Evolutionary conservation across 2,329 filamentous ascomycete species (phyloP).

Genomic region (Exophiala xenobiotica): DNA sequence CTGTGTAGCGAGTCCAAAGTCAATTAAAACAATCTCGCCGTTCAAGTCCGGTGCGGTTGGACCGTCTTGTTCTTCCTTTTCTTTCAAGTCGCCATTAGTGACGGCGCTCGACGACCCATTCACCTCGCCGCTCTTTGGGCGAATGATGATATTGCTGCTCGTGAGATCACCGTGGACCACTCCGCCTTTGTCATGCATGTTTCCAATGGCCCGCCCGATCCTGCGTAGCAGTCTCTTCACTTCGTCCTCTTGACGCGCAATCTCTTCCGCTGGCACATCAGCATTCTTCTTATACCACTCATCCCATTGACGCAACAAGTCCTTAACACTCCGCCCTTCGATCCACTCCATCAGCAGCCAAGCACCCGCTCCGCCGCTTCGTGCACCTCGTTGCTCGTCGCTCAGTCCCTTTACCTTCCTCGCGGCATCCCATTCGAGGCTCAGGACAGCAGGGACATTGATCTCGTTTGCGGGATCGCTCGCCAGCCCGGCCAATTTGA

Average conservation of each 20-base stretch:
- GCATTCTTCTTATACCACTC: constrained; percentile 42
- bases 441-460: constrained; percentile 77
- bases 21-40: constrained; percentile 85
- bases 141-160: constrained; percentile 92
- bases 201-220: constrained; percentile 70
- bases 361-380: constrained; percentile 62
- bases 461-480: constrained; percentile 49
- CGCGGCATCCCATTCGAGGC: constrained; percentile 53
- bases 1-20: constrained; percentile 86
- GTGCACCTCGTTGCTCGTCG: constrained; percentile 57
- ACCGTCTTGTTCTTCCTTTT: not conserved
- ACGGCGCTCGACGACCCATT: constrained; percentile 25
- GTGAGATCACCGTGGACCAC: constrained; percentile 94
- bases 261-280: constrained; percentile 31
- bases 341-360: constrained; percentile 88
- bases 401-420: constrained; percentile 50
- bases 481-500: constrained; percentile 61
- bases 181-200: constrained; percentile 78
- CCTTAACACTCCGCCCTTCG: constrained; percentile 67
- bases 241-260: constrained; percentile 45
- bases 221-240: constrained; percentile 65
- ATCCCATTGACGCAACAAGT: constrained; percentile 68
- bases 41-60: constrained; percentile 40
- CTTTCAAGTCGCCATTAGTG: constrained; percentile 14
- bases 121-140: constrained; percentile 37